Conservation (phyloP, 805 yeast species). For the Jamesozyma rosinii region DNA sequence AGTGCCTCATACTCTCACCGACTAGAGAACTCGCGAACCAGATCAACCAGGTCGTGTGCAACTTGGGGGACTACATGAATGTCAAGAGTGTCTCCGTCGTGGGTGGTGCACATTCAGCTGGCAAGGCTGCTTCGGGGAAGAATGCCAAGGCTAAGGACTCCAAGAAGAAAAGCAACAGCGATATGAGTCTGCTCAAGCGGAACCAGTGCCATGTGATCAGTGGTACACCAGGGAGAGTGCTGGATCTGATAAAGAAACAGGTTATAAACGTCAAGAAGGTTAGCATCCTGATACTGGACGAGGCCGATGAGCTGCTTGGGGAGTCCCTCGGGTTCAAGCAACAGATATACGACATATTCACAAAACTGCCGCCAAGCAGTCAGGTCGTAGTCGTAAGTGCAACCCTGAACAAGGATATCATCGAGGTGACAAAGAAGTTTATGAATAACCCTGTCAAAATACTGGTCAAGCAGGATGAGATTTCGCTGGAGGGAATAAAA, state of each 20-base stretch:
- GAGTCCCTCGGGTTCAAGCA: conserved; percentile 85
- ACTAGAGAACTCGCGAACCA: conserved; percentile 94
- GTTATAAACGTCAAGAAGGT: conserved; percentile 62
- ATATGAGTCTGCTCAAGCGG: conserved; percentile 59
- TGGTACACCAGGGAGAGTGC: conserved; percentile 95
- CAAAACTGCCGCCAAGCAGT: conserved; percentile 74
- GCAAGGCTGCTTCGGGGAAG: background rate
- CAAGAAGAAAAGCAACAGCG: conserved; percentile 62
- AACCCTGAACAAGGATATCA: conserved; percentile 86
- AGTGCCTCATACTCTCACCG: conserved; percentile 87
- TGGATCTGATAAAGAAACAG: conserved; percentile 83
- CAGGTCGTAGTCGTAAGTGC: conserved; percentile 95
- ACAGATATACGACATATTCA: conserved; percentile 89
- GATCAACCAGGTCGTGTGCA: conserved; percentile 77
- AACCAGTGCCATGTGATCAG: conserved; percentile 82
- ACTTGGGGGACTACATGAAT: conserved; percentile 82
- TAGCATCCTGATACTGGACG: conserved; percentile 86
- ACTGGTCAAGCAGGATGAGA: conserved; percentile 89
- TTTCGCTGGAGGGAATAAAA: conserved; percentile 90
- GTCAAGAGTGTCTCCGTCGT: conserved; percentile 83
- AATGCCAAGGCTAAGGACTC: background rate
- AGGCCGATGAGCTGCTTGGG: conserved; percentile 90
- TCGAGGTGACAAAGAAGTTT: conserved; percentile 84
- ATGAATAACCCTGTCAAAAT: conserved; percentile 93
- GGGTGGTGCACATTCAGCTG: conserved; percentile 48